A percentile compares a stretch with the other conserved stretches of the same genome.
Conservation (phyloP, 2,329 filamentous ascomycete species). For the Colletotrichum theobromicola region DNA sequence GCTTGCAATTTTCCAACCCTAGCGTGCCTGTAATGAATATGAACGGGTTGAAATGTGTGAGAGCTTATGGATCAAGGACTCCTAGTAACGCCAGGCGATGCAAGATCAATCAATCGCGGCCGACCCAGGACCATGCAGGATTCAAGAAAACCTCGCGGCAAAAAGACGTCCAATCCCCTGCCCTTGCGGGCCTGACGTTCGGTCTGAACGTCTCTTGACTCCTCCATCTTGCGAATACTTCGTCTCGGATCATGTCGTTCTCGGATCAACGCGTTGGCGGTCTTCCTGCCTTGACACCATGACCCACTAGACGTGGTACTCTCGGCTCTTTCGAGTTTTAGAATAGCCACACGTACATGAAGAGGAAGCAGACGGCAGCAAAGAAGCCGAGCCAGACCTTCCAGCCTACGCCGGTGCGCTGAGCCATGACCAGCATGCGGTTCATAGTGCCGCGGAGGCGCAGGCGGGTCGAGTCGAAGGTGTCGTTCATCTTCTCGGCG, state of each 20-base stretch:
- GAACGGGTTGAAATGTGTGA: neutral
- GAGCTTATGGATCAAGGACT: neutral
- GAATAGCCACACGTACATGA: conserved; percentile 92
- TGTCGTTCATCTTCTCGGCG: conserved; percentile 94
- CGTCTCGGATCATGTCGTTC: neutral
- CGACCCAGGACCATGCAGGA: neutral
- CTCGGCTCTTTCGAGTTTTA: conserved; percentile 40
- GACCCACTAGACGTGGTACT: neutral
- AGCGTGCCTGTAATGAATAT: neutral
- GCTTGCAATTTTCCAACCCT: neutral
- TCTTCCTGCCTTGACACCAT: neutral
- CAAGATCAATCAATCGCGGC: neutral
- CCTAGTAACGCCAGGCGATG: conserved; percentile 7
- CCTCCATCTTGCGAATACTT: neutral
- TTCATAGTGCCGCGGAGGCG: conserved; percentile 93
- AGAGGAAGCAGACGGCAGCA: conserved; percentile 78
- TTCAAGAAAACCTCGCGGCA: neutral
- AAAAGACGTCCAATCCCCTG: neutral
- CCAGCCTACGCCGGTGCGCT: conserved; percentile 94
- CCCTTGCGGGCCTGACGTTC: neutral
- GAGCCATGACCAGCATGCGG: conserved; percentile 93
- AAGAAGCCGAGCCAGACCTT: conserved; percentile 94
- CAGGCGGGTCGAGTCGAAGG: conserved; percentile 84
- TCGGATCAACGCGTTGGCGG: neutral
- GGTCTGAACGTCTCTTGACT: neutral